Percentiles rank a stretch among this genome's conserved stretches.
phyloP scores from a whole-genome alignment of 2,329 filamentous ascomycete species.

The Aureobasidium vineae region DNA sequence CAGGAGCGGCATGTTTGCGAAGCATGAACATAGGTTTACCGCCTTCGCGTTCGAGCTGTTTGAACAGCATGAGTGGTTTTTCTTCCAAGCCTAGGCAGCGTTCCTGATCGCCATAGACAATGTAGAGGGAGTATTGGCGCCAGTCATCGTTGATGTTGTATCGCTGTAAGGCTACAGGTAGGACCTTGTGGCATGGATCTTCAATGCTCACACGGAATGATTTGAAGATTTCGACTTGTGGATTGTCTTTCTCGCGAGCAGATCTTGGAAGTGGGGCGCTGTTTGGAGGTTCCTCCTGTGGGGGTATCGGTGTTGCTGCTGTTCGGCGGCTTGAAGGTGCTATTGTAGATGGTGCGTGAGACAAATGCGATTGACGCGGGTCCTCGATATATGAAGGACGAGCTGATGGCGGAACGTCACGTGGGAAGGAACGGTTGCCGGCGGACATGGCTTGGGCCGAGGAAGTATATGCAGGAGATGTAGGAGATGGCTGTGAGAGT shows the following conservation, averaged over 20 bases:
- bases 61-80: constrained; percentile 92
- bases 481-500: constrained; percentile 47
- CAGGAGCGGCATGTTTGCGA: constrained; percentile 59
- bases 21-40: constrained; percentile 99
- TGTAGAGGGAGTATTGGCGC: constrained; percentile 96
- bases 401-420: constrained; percentile 31
- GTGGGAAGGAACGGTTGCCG: constrained; percentile 36
- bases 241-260: constrained; percentile 39
- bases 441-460: constrained; percentile 33
- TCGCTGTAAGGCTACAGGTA: constrained; percentile 92
- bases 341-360: constrained; percentile 33
- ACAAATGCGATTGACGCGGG: constrained; percentile 31
- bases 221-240: constrained; percentile 92
- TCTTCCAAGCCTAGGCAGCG: constrained; percentile 88
- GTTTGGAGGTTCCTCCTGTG: constrained; percentile 24
- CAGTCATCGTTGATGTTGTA: constrained; percentile 98
- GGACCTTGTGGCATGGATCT: constrained; percentile 94
- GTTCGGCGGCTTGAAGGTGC: constrained; percentile 34
- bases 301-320: constrained; percentile 22
- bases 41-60: constrained; percentile 93
- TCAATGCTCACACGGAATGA: constrained; percentile 98
- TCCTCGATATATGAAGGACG: constrained; percentile 30
- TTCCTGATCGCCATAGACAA: constrained; percentile 98
- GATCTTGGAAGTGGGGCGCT: constrained; percentile 15
- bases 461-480: constrained; percentile 49